A percentile compares a stretch with the other conserved stretches of the same genome.
Evolutionary conservation across 768 basidiomycete genomes (phyloP).

Genomic region (Steccherinum ochraceum): DNA sequence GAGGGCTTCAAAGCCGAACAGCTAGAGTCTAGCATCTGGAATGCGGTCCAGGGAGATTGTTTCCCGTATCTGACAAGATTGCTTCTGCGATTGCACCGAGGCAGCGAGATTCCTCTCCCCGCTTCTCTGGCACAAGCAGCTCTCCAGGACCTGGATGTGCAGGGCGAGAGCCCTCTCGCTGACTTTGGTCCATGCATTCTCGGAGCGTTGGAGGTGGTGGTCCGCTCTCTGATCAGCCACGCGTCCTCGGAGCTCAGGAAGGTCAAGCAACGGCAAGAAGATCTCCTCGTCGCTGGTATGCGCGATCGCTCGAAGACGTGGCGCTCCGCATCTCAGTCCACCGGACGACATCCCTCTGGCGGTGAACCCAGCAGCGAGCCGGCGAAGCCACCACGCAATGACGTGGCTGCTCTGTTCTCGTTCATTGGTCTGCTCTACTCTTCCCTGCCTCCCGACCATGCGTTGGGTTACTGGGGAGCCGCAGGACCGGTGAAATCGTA

Average conservation of each 20-base stretch:
- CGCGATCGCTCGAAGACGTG: slow-evolving; percentile 55
- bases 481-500: slow-evolving; percentile 42
- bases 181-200: slow-evolving; percentile 54
- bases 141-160: slow-evolving; percentile 29
- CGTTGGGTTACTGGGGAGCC: slow-evolving; percentile 81
- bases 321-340: slow-evolving; percentile 29
- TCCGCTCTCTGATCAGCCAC: slow-evolving; percentile 66
- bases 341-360: slow-evolving; percentile 8
- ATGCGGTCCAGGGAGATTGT: slow-evolving; percentile 76
- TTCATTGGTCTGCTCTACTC: slow-evolving; percentile 80
- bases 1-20: slow-evolving; percentile 70
- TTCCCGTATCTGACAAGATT: slow-evolving; percentile 66
- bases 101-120: slow-evolving; percentile 16
- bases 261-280: slow-evolving; percentile 88
- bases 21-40: slow-evolving; percentile 76
- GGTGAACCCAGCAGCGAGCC: slow-evolving; percentile 21
- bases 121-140: slow-evolving; percentile 18
- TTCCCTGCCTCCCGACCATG: slow-evolving; percentile 65
- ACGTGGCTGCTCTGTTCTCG: slow-evolving; percentile 78
- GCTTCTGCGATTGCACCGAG: slow-evolving; percentile 49
- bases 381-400: slow-evolving; percentile 56
- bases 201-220: slow-evolving; percentile 59
- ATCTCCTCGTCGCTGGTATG: slow-evolving; percentile 62
- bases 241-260: slow-evolving; percentile 78
- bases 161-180: slow-evolving; percentile 33